Evolutionary conservation across 768 basidiomycete genomes (phyloP), one percentile per base, ranked within the genome.

Genomic region (Mycena leptocephala): DNA sequence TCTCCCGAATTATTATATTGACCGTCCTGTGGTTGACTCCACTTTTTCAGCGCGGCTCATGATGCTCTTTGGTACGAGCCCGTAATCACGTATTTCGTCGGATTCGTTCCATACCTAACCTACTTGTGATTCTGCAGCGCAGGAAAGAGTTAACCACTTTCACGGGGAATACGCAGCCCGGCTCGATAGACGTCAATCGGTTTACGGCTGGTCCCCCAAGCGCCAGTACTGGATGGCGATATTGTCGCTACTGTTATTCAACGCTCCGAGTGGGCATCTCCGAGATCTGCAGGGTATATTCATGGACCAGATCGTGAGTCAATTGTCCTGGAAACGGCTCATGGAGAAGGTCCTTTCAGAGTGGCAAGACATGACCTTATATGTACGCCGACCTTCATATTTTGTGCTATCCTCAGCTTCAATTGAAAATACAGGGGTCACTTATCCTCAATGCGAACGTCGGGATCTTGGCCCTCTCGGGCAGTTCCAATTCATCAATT

Each of bases 361-460:
- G 22, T 69, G 67, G 55, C 55, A 46, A 11, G 67, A 58, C 3
- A 39, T 59, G 14, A 46, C 20, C 24, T 33, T 69, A 30, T 43
- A 58, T 58, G 67, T 69, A 37, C 35, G 66, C n/a, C 53, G 51
- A 51, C 32, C n/a, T n/a, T n/a, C n/a, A n/a, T n/a, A n/a, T n/a
- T n/a, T n/a, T n/a, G n/a, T n/a, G n/a, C n/a, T n/a, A n/a, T n/a
- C n/a, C n/a, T n/a, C n/a, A n/a, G n/a, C n/a, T n/a, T n/a, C n/a
- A n/a, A n/a, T n/a, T n/a, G n/a, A n/a, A n/a, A n/a, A n/a, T n/a
- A n/a, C n/a, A n/a, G n/a, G n/a, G n/a, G n/a, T n/a, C n/a, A n/a
- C n/a, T n/a, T n/a, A n/a, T n/a, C n/a, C n/a, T n/a, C n/a, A n/a
- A n/a, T n/a, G n/a, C n/a, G n/a, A n/a, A n/a, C n/a, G n/a, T n/a